Base-by-base conservation (phyloP, 352 stramenopile species). In the Phytopythium oedochilum region DNA sequence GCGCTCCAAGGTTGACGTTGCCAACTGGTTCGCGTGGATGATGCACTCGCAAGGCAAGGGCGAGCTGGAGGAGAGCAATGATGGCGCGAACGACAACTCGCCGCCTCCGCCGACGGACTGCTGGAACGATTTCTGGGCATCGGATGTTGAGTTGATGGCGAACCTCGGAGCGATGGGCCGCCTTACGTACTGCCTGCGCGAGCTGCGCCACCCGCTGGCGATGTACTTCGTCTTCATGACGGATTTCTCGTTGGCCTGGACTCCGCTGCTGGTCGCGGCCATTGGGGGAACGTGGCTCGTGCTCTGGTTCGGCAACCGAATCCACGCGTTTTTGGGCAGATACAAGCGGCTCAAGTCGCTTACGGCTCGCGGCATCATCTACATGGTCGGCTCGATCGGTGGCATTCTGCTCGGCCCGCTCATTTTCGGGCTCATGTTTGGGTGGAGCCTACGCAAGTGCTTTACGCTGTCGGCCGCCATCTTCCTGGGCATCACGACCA, bases 21-120 rank as follows among this genome's bases (percentile, higher is more conserved):
- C 61, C 3, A 82, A 94, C 44, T 96, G 86, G 86, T 89, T 89
- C 29, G 67, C 75, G 26, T 96, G 86, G 86, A 92, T 93, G 83
- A 88, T 92, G 77, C 63, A 61, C 10, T 53, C 69, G 5, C 51
- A 40, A 5, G 66, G 72, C 52, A 73, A 84, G 26, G 75, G 83
- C 39, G 67, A 66, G 0, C 61, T 70, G 3, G 69, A 81, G 6
- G 61, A 83, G 26, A 52, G 74, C 32, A 70, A 66, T 17, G 72
- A 73, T n/a, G 57, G 71, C n/a, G 44, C 68, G 5, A 68, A 61
- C 43, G 59, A 32, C 25, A 48, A 48, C 25, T 28, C 63, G 23
- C 60, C 68, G 34, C 60, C 78, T 11, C 74, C 78, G 25, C 73
- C 78, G 6, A 84, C 82, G 44, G 82, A 90, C 59, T 71, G 71